phyloP scores from a whole-genome alignment of 2,329 filamentous ascomycete species.

The Didymella glomerata region DNA sequence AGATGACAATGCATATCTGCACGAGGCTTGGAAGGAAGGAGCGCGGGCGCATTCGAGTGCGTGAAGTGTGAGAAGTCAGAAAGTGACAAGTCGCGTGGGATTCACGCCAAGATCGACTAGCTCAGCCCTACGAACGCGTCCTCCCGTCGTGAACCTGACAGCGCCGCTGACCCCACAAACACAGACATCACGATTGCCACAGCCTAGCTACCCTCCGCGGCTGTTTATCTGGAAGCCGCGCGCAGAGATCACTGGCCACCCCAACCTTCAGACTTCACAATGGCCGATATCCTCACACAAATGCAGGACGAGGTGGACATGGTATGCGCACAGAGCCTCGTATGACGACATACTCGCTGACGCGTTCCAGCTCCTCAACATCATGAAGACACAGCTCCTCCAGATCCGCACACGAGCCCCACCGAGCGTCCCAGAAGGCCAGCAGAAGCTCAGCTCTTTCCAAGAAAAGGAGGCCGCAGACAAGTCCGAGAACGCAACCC shows the following conservation, averaged over 20 bases:
- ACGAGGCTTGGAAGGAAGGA: constrained; percentile 7
- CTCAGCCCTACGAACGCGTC: constrained; percentile 27
- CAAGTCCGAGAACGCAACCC: constrained; percentile 30
- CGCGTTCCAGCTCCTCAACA: constrained; percentile 53
- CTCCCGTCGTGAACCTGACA: constrained; percentile 7
- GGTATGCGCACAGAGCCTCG: constrained; percentile 56
- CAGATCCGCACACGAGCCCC: constrained; percentile 56
- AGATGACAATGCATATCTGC: constrained; percentile 37
- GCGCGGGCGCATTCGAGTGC: constrained; percentile 3
- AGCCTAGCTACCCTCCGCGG: not conserved
- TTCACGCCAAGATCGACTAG: constrained; percentile 34
- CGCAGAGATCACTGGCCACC: not conserved
- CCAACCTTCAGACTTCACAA: constrained; percentile 43
- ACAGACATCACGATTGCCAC: not conserved
- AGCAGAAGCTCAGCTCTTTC: constrained; percentile 51
- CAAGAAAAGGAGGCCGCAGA: constrained; percentile 42
- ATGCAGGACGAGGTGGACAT: constrained; percentile 86
- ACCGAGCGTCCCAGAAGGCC: constrained; percentile 53
- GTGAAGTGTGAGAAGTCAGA: constrained; percentile 4
- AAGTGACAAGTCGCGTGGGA: constrained; percentile 28
- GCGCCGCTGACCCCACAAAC: constrained; percentile 10
- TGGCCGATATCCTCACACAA: constrained; percentile 82
- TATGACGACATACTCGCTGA: constrained; percentile 2
- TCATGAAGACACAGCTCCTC: constrained; percentile 57
- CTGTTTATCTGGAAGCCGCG: not conserved